Base-by-base conservation (phyloP, 179 eudicot genomes). In the Nepenthes alata region DNA sequence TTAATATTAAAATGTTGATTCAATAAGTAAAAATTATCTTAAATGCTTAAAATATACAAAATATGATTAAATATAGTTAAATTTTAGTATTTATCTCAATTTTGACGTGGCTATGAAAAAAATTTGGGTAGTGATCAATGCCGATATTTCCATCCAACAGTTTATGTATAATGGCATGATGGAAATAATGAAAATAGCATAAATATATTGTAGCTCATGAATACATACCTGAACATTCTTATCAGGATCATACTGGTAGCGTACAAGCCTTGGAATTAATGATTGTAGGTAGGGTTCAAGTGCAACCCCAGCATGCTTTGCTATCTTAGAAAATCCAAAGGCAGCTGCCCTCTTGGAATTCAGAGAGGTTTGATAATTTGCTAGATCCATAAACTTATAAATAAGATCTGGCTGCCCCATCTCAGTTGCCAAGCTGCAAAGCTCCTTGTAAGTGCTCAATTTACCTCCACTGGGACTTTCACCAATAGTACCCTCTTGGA, bases 331-430 rank as follows among this genome's bases (percentile, higher is more conserved):
- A 72, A 91, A 91, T 47, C 98, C 98, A 84, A 89, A 91, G 60
- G 98, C 98, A 69, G 91, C 98, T 66, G 95, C 98, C 75, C 98
- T 82, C 78, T 91, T 91, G 49, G 98, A 91, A 77, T 84, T 91
- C 64, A 88, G 60, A 76, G 98, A 86, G 47, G 91, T 86, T 67
- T 91, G 98, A 76, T 91, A 83, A 78, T 91, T 91, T 59, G 98
- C 96, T 57, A 91, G 72, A 75, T 91, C 98, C 98, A 91, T 91
- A 74, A 91, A 89, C 70, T 91, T 91, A 66, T 91, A 91, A 44
- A 91, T 84, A 45, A 91, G 77, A 69, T 91, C 98, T 57, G 98
- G 98, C 63, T 91, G 98, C 48, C 98, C 98, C 96, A 91, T 91
- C 78, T 91, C 98, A 61, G 86, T 91, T 56, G 98, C 98, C 62